A percentile compares a stretch with the other conserved stretches of the same genome.
phyloP scores from a whole-genome alignment of 2,329 filamentous ascomycete genomes.

The Nothophoma quercina region DNA sequence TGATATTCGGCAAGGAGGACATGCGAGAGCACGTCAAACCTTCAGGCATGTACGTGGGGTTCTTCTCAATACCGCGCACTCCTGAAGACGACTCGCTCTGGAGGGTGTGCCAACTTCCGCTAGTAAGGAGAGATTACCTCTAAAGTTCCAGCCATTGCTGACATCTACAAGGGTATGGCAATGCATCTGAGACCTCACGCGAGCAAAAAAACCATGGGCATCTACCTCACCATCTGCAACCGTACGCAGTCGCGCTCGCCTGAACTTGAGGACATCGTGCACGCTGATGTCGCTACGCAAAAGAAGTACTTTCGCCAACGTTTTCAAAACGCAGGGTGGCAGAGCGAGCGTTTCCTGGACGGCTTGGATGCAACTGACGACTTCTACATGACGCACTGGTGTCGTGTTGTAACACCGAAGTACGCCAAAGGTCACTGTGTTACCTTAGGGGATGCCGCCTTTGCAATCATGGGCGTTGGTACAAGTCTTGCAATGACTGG shows the following conservation, averaged over 20 bases:
- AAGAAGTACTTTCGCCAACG: constrained; percentile 49
- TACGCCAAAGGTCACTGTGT: constrained; percentile 60
- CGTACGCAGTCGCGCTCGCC: constrained; percentile 19
- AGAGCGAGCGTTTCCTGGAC: constrained; percentile 53
- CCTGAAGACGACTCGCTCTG: constrained; percentile 30
- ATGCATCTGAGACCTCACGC: constrained; percentile 40
- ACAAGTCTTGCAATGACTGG: constrained; percentile 49
- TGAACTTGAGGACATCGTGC: constrained; percentile 24
- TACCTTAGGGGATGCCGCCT: constrained; percentile 62
- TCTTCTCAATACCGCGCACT: constrained; percentile 39
- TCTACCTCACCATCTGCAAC: constrained; percentile 36
- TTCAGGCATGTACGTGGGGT: constrained; percentile 38
- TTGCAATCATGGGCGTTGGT: constrained; percentile 42
- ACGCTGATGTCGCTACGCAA: constrained; percentile 49
- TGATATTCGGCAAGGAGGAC: constrained; percentile 35
- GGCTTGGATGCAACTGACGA: constrained; percentile 52
- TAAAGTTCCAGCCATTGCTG: too few relatives aligned
- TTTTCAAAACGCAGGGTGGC: constrained; percentile 56
- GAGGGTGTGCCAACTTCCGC: constrained; percentile 36
- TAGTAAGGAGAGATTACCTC: too few relatives aligned
- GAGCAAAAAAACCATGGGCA: constrained; percentile 33
- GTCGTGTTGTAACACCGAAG: constrained; percentile 53
- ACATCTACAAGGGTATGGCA: constrained; percentile 28
- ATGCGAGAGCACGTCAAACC: constrained; percentile 28
- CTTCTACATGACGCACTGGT: constrained; percentile 58